Base-by-base conservation (phyloP, 177 flowering plant genomes). In the Vitis hybrid region DNA sequence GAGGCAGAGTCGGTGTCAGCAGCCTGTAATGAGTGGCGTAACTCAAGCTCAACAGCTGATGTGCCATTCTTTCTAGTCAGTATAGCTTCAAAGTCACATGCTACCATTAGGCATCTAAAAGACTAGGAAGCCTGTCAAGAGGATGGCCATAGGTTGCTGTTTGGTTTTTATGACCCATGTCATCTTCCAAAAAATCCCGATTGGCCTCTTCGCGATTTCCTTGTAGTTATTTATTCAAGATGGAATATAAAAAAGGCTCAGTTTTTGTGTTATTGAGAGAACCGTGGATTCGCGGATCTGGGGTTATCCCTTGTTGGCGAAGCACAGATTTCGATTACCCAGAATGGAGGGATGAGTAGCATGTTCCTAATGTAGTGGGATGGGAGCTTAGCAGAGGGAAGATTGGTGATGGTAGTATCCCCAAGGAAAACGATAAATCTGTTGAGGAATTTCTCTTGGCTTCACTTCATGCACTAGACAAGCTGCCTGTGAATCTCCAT, bases 101-200 rank as follows among this genome's bases (percentile, higher is more conserved):
- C 85, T 63, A 85, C 81, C 48, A 64, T 95, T 56, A 83, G 87
- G 75, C 90, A 77, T 77, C 78, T 95, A 52, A 87, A 78, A 68
- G 97, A 95, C 59, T 95, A 86, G 89, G 90, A 86, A 61, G 67
- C 76, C 55, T 89, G 90, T 78, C 90, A 88, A 74, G 76, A 69
- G 41, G 84, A 84, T 66, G 74, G 74, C 70, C 77, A 82, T 49
- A 89, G 93, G 99, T 63, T 93, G 61, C 76, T 95, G 1, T 95
- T 90, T 87, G 97, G 97, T 10, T 95, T 95, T 73, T 95, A 91
- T 81, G 99, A 95, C 69, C 98, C 99, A 32, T 93, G 92, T 70
- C 88, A 93, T 84, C 93, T 86, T 76, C 90, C 87, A 64, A 88
- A 79, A 69, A 82, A 90, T 79, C 99, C 99, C 21, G 97, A 98